Base-by-base conservation (phyloP, 139 green algal genomes). In the Marvania coccoides region DNA sequence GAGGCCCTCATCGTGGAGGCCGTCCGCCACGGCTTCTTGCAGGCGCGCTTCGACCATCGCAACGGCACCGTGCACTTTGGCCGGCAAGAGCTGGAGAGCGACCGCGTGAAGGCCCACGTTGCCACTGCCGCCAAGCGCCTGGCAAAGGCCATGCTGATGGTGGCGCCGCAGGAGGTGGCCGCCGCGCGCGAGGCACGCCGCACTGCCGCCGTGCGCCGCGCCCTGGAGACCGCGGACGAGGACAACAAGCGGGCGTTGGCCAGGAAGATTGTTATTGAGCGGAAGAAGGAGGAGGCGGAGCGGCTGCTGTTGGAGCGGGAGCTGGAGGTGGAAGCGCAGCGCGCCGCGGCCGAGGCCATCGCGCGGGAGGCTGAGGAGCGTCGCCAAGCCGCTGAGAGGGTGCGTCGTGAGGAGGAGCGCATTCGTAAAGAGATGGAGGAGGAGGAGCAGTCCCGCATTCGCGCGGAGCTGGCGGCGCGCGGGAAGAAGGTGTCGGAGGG, bases 281-380 rank as follows among this genome's bases (percentile, higher is more conserved):
- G 84, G 67, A 83, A 89, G 56, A 98, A 98, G 80, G 94, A 98
- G 83, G 89, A 97, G 76, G 57, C 78, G 37, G 93, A 98, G 83
- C 80, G 77, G 23, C 59, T 78, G 34, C 53, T 88, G 60, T 62
- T 92, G 39, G 89, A 96, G 81, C 79, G 74, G 14, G 90, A 98
- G 83, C 75, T 88, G 48, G 80, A 91, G 74, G 81, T 90, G 71
- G 87, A 95, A 68, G 79, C 88, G 70, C 73, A 76, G 61, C 70
- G 73, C 56, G 58, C 64, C 47, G 58, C 85, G 47, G 79, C 86
- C 56, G 77, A 84, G 69, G 69, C 75, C 70, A 55, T 84, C 36
- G 81, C 76, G 46, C 79, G 82, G 19, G 80, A 81, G 35, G 83
- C 88, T 63, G 77, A 81, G 24, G 86, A 92, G 74, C 74, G 88